Conservation (phyloP, 2,329 filamentous ascomycete genomes). For the Fusarium torulosum region DNA sequence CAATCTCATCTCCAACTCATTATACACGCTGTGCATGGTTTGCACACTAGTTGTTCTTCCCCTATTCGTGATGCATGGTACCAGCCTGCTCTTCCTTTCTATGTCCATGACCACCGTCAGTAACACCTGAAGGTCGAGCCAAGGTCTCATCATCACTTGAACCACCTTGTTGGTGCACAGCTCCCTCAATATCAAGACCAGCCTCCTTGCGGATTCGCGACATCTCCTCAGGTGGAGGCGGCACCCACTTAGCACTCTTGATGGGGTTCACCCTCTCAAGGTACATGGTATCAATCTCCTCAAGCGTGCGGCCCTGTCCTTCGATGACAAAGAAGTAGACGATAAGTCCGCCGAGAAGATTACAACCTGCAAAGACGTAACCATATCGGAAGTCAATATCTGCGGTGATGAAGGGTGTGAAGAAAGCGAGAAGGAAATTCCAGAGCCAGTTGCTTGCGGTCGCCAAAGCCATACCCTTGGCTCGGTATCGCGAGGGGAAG, state of each 20-base stretch:
- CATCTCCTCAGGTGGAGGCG: constrained; percentile 60
- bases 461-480: constrained; percentile 70
- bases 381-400: constrained; percentile 80
- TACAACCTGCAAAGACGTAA: constrained; percentile 81
- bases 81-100: constrained; percentile 37
- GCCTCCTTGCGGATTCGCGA: constrained; percentile 57
- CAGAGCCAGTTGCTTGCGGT: constrained; percentile 76
- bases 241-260: constrained; percentile 69
- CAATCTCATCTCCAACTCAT: neutral
- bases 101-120: constrained; percentile 11
- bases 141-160: constrained; percentile 40
- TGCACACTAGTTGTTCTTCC: no score
- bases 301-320: constrained; percentile 77
- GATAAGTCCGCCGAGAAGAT: constrained; percentile 71
- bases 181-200: constrained; percentile 55
- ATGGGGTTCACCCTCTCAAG: constrained; percentile 73
- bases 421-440: constrained; percentile 83
- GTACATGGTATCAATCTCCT: constrained; percentile 87
- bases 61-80: constrained; percentile 26
- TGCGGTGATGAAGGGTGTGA: constrained; percentile 81
- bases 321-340: constrained; percentile 86
- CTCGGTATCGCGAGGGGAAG: constrained; percentile 72
- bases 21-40: neutral
- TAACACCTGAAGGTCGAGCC: constrained; percentile 14
- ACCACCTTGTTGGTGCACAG: neutral